Conservation (phyloP, 2,329 filamentous ascomycete genomes). For the Rhynchosporium secalis region DNA sequence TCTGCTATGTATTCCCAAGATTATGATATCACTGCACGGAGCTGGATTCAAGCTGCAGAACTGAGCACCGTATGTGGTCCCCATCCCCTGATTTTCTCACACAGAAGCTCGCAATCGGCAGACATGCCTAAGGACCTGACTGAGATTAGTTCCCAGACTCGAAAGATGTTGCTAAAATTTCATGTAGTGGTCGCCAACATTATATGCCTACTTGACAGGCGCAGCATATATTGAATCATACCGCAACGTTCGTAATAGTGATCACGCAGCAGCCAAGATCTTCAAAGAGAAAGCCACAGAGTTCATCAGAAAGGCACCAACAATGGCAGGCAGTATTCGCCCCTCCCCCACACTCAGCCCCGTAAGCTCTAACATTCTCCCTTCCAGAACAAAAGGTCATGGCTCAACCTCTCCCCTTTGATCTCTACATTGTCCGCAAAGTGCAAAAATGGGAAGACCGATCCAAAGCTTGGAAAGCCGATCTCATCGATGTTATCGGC, state of each 20-base stretch:
- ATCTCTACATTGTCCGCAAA: slow-evolving; percentile 81
- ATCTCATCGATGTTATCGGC: slow-evolving; percentile 78
- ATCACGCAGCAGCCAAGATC: slow-evolving; percentile 50
- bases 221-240: slow-evolving; percentile 80
- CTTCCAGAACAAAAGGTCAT: slow-evolving; percentile 74
- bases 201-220: slow-evolving; percentile 89
- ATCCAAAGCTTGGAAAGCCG: slow-evolving; percentile 63
- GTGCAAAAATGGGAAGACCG: slow-evolving; percentile 84
- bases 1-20: slow-evolving; percentile 76
- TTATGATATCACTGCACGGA: slow-evolving; percentile 70
- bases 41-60: slow-evolving; percentile 73
- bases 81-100: too few relatives aligned
- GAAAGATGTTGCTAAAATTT: too few relatives aligned
- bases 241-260: slow-evolving; percentile 53
- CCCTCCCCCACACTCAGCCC: neutral
- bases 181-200: slow-evolving; percentile 70
- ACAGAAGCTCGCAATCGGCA: too few relatives aligned
- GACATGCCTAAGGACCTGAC: too few relatives aligned
- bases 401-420: slow-evolving; percentile 85
- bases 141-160: too few relatives aligned
- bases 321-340: slow-evolving; percentile 61
- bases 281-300: slow-evolving; percentile 67
- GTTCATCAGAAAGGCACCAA: slow-evolving; percentile 69
- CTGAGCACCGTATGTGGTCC: slow-evolving; percentile 61
- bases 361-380: neutral